Base-by-base conservation (phyloP, 495 filamentous ascomycete species). In the Daldinia vernicosa region DNA sequence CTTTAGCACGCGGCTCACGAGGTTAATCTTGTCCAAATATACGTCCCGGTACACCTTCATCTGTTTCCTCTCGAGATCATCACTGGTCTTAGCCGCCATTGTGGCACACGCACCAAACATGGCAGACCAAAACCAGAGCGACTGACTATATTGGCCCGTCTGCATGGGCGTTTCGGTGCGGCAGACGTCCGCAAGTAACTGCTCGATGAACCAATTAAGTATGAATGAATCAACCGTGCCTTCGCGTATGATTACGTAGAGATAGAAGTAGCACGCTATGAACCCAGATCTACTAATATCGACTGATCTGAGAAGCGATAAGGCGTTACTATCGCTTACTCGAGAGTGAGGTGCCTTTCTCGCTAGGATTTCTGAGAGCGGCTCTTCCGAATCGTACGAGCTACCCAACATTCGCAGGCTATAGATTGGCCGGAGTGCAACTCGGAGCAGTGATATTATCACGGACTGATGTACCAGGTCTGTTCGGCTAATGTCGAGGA, bases 201-300 rank as follows among this genome's bases (percentile, higher is more conserved):
- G 76, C 66, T 79, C 75, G 53, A 79, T 74, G 40, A 78, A 75
- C 75, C 76, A 78, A 54, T 75, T 70, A 28, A 75, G 68, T 26
- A 78, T 69, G 61, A 76, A 77, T 7, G 75, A 72, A 40, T 77
- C 74, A 15, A 77, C 68, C 26, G 53, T 50, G 17, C 72, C 70
- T 35, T 78, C 72, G 30, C 74, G 71, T 37, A 79, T 67, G 52
- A 75, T 75, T 65, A 77, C 67, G 70, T 76, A 77, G 54, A 77
- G 69, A 66, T 76, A 79, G 63, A 79, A 74, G 67, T 76, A 79
- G 45, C 72, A 76, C 27, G 77, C 72, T 47, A 79, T 74, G 60
- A 79, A 78, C 6, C 75, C 72, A 27, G 73, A 72, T 37, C 75
- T 69, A 53, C 74, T 79, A 14, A 62, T 66, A 47, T 77, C 74